phyloP scores from a whole-genome alignment of 352 stramenopile genomes.

The Peronosclerospora sorghi region DNA sequence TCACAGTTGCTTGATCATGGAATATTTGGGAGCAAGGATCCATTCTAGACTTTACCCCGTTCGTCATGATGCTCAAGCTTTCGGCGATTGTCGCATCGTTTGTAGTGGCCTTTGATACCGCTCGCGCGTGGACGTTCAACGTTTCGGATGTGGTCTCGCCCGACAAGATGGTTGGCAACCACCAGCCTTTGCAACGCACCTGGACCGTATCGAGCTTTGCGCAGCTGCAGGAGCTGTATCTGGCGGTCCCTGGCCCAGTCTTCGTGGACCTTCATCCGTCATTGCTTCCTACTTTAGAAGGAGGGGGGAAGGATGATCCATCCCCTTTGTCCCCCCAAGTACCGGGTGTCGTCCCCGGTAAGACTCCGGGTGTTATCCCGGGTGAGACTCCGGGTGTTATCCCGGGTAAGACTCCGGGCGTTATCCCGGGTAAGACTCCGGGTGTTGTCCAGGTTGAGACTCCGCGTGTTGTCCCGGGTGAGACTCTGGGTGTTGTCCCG shows the following conservation, averaged over 20 bases:
- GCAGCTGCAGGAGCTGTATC: constrained; percentile 34
- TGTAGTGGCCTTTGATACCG: constrained; percentile 8
- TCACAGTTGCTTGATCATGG: too few species aligned
- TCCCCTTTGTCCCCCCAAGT: constrained; percentile 1
- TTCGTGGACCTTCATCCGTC: constrained; percentile 41
- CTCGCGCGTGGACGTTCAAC: constrained; percentile 26
- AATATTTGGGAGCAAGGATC: too few species aligned
- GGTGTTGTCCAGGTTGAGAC: constrained; percentile 3
- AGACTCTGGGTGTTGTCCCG: neutral
- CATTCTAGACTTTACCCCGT: too few species aligned
- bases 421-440: constrained; percentile 11
- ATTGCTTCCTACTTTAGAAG: constrained; percentile 13
- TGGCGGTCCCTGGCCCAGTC: constrained; percentile 39
- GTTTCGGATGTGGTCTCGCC: constrained; percentile 16
- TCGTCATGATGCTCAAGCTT: too few species aligned
- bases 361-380: constrained; percentile 1
- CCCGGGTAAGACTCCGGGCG: constrained; percentile 4
- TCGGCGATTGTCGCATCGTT: constrained; percentile 9
- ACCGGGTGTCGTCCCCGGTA: constrained; percentile 9
- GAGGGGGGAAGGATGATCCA: neutral
- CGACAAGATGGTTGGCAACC: constrained; percentile 22
- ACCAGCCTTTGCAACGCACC: constrained; percentile 27
- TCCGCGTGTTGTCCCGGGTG: neutral
- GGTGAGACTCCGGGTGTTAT: constrained; percentile 4
- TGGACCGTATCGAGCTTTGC: constrained; percentile 34